These are phyloP conservation scores for Metschnikowia henanensis DNA, from an alignment of 805 yeast genomes.

Conservation along the genomic window DNA sequence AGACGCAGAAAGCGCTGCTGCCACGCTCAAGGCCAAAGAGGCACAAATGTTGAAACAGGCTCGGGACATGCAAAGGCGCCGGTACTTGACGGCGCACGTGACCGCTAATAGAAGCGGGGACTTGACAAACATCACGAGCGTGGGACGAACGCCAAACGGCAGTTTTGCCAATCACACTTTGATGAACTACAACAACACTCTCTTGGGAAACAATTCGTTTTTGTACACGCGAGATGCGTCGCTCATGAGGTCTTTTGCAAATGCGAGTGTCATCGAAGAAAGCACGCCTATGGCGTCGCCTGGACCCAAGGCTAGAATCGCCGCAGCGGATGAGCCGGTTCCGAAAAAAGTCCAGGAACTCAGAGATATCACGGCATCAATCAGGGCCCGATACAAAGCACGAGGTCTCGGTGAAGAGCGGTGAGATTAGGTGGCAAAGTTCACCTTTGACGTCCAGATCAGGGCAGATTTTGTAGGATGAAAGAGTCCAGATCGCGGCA, in stretches of 20 bases:
- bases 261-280: slow-evolving; percentile 35
- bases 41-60: slow-evolving; percentile 28
- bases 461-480: too few relatives aligned
- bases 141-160: slow-evolving; percentile 15
- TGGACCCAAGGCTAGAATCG: slow-evolving; percentile 15
- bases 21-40: slow-evolving; percentile 21
- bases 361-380: slow-evolving; percentile 26
- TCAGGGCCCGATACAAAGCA: slow-evolving; percentile 27
- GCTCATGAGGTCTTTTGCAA: slow-evolving; percentile 30
- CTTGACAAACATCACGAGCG: slow-evolving; percentile 13
- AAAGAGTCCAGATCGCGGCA: background rate
- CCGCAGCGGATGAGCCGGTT: slow-evolving; percentile 3
- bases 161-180: slow-evolving; percentile 16
- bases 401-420: too few relatives aligned
- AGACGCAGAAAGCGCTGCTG: background rate
- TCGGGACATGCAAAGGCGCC: slow-evolving; percentile 27
- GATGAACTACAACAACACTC: slow-evolving; percentile 18
- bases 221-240: slow-evolving; percentile 22
- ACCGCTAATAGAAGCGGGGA: slow-evolving; percentile 13
- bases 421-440: too few relatives aligned
- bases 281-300: slow-evolving; percentile 38
- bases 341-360: slow-evolving; percentile 27
- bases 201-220: slow-evolving; percentile 14
- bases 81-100: slow-evolving; percentile 34
- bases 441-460: too few relatives aligned